Evolutionary conservation across 179 eudicot species (phyloP).

Genomic region (Beta corolliflora): DNA sequence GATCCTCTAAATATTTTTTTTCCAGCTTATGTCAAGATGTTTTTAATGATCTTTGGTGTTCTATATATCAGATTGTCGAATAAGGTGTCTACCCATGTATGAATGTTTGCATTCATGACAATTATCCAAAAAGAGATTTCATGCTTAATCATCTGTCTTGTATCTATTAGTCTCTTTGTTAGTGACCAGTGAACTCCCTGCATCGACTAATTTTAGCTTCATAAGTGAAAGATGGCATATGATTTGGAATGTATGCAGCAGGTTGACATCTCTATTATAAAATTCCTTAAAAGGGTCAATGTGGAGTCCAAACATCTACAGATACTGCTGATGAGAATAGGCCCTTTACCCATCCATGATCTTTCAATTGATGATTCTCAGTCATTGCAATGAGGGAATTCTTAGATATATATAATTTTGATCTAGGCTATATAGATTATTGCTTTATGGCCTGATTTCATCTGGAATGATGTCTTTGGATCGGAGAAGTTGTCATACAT

Average conservation of each 20-base stretch:
- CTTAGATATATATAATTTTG: not conserved
- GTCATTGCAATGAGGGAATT: not conserved
- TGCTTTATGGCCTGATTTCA: no score
- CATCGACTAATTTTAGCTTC: not conserved
- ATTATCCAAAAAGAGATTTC: not conserved
- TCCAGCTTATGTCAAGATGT: not conserved
- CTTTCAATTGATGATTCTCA: not conserved
- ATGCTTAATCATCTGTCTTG: not conserved
- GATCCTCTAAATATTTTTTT: not conserved
- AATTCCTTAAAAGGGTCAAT: not conserved
- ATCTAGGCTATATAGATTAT: no score
- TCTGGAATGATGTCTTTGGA: no score
- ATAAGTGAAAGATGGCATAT: not conserved
- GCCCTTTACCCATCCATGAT: not conserved
- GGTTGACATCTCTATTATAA: not conserved
- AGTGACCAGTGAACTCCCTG: not conserved
- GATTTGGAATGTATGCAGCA: not conserved
- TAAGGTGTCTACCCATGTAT: not conserved
- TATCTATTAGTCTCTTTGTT: not conserved
- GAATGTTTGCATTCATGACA: conserved; percentile 1
- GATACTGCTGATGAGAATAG: not conserved
- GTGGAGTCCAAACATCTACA: not conserved
- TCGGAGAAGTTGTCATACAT: no score
- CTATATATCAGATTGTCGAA: not conserved
- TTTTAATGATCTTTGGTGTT: not conserved